phyloP scores from a whole-genome alignment of 345 rosid species.

The Bretschneidera sinensis region DNA sequence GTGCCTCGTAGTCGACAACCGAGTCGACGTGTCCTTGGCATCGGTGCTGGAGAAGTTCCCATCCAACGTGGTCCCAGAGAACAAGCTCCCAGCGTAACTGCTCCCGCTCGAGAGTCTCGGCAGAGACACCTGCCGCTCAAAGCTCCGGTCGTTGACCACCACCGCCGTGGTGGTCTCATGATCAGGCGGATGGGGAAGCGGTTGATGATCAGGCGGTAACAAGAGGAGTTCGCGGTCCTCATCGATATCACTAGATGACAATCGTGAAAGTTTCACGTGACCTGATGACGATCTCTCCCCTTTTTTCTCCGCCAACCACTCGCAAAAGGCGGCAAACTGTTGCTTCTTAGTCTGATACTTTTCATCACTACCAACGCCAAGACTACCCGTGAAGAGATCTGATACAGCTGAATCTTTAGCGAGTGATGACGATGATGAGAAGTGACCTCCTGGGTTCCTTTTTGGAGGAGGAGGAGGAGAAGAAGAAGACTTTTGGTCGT shows the following conservation, averaged over 20 bases:
- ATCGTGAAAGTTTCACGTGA: constrained; percentile 37
- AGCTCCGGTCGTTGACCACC: constrained; percentile 31
- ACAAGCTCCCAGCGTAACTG: constrained; percentile 74
- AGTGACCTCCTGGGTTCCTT: constrained; percentile 27
- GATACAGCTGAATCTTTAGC: constrained; percentile 30
- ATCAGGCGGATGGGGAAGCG: too few species aligned
- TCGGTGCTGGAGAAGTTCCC: constrained; percentile 49
- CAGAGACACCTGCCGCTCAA: constrained; percentile 65
- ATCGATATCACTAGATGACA: constrained; percentile 23
- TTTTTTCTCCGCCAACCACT: constrained; percentile 62
- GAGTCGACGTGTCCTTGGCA: constrained; percentile 41
- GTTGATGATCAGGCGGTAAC: constrained; percentile 19
- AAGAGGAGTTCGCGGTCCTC: constrained; percentile 51
- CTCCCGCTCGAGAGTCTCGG: constrained; percentile 81
- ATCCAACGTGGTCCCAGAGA: constrained; percentile 75
- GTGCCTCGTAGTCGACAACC: constrained; percentile 28
- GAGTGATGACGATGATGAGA: constrained; percentile 16
- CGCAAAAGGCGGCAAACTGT: constrained; percentile 52
- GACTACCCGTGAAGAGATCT: constrained; percentile 52
- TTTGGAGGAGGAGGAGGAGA: constrained; percentile 16
- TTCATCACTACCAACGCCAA: constrained; percentile 19
- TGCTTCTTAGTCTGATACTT: constrained; percentile 50
- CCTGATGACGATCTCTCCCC: constrained; percentile 23
- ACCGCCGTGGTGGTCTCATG: constrained; percentile 19
- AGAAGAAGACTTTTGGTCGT: background rate